Evolutionary conservation across 1,139 yeast species (phyloP), one percentile per base, ranked within the genome.

Genomic region (Kodamaea anthophila): DNA sequence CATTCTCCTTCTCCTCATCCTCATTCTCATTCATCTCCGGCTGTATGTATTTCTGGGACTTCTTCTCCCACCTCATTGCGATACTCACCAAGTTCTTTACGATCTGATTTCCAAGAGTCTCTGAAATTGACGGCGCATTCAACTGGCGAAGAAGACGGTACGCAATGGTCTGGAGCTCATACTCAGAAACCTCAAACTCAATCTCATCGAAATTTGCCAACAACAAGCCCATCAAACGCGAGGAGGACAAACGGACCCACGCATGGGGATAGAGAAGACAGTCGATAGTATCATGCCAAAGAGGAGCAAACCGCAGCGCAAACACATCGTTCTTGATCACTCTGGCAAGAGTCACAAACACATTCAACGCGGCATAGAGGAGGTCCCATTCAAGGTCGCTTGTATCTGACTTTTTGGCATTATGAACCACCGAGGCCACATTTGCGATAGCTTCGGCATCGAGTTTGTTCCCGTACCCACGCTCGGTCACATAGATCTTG

Each of bases 201-300:
- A 60, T 43, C 5, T 53, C 49, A 11, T 59, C 63, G 23, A 61
- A 37, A 34, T 67, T 66, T 3, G 65, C 46, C 29, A 83, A 57
- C 27, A 80, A 50, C 3, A 59, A 49, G 1, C 79, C 77, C 23
- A 78, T 53, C 27, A 86, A 60, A 30, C 88, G 65, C n/a, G 81
- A 61, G 0, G 94, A 60, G 4, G 74, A 62, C 33, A 83, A 63
- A 46, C 97, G 74, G 9, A 88, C 82, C 97, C 97, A 88, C 0
- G 94, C 70, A 52, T 88, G 97, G 2, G 96, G 96, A 52, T 74
- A 91, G 31, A 88, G 60, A 38, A 87, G 60, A 15, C 77, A 59
- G 9, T 67, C 69, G 16, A 75, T 63, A 5, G 82, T 58, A 13
- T 58, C 53, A 9, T 50, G 46, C 91, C 93, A 82, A 9, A 72